Evolutionary conservation across 169 alveolate genomes (phyloP).

Genomic region (Babesia gibsoni): DNA sequence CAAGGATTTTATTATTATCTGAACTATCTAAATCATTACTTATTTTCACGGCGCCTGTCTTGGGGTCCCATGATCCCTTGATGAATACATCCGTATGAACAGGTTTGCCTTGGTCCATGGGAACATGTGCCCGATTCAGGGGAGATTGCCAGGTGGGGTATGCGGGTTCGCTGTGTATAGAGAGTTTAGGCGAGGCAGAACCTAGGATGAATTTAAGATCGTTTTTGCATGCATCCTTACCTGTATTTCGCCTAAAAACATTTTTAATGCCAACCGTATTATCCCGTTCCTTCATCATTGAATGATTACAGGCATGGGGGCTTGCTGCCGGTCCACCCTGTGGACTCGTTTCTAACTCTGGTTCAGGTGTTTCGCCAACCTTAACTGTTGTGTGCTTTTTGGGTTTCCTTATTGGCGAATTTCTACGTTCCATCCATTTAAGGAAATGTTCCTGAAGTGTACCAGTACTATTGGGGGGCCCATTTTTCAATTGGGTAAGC

Average conservation of each 20-base stretch:
- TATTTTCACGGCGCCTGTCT: constrained; percentile 45
- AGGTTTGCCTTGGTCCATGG: neutral
- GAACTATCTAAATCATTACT: constrained; percentile 40
- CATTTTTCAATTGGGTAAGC: neutral
- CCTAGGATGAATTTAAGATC: neutral
- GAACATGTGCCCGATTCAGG: neutral
- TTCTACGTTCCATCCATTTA: constrained; percentile 5
- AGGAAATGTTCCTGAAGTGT: constrained; percentile 9
- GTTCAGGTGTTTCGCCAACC: neutral
- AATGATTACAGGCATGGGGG: too few relatives aligned
- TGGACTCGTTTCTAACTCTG: too few relatives aligned
- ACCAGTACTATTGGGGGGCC: neutral
- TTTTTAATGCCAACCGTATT: neutral
- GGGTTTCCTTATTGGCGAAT: neutral
- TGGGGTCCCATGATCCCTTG: constrained; percentile 46
- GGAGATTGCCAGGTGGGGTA: neutral
- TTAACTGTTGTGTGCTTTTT: neutral
- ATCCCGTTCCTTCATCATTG: too few relatives aligned
- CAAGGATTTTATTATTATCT: constrained; percentile 11
- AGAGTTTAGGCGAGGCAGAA: neutral
- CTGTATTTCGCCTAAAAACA: constrained; percentile 13
- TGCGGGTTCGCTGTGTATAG: neutral
- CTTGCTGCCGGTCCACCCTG: too few relatives aligned
- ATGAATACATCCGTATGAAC: constrained; percentile 25
- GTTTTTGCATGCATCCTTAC: neutral